Base-by-base conservation (phyloP, 1,284 basidiomycete species). In the Ceratobasidium sp. region DNA sequence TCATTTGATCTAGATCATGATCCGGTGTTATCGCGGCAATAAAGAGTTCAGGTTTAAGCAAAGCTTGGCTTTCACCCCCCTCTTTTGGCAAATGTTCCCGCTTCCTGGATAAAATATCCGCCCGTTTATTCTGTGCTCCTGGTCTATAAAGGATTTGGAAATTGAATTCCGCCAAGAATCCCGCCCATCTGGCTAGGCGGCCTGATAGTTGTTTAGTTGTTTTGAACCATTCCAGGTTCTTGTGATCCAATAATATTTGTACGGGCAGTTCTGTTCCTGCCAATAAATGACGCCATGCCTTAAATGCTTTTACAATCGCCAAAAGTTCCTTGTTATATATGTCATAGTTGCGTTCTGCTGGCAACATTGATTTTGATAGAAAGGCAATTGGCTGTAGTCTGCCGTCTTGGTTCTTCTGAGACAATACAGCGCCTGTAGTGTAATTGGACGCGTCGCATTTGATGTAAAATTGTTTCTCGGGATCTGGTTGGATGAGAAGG, bases 191-290 rank as follows among this genome's bases (percentile, higher is more conserved):
- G 2, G 39, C 10, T n/a, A n/a, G n/a, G 3, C 23, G 61, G 15
- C 31, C 67, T 1, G 79, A 73, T 11, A 81, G 76, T 8, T 77
- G 56, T n/a, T 78, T 76, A 10, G 78, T 31, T 6, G 3, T 54
- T 54, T n/a, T n/a, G n/a, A n/a, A n/a, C n/a, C n/a, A n/a, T n/a
- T n/a, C n/a, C n/a, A n/a, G n/a, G n/a, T n/a, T 54, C n/a, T 37
- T 56, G 15, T 69, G 67, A 13, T 69, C 67, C 2, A 33, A 53
- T 4, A 69, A 2, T 26, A 69, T 26, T 20, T 69, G 33, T 7
- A 69, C 49, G 2, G 28, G 28, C 3, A 20, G 10, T 20, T 54
- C 51, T 35, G 60, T 20, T 10, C 60, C 60, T 39, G 35, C 60
- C 23, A 63, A 17, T 17, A 37, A 37, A 23, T 63, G 60, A 4